These are phyloP conservation scores for Setaria viridis DNA, from an alignment of 202 grass and related monocot species.

Conservation along the genomic window DNA sequence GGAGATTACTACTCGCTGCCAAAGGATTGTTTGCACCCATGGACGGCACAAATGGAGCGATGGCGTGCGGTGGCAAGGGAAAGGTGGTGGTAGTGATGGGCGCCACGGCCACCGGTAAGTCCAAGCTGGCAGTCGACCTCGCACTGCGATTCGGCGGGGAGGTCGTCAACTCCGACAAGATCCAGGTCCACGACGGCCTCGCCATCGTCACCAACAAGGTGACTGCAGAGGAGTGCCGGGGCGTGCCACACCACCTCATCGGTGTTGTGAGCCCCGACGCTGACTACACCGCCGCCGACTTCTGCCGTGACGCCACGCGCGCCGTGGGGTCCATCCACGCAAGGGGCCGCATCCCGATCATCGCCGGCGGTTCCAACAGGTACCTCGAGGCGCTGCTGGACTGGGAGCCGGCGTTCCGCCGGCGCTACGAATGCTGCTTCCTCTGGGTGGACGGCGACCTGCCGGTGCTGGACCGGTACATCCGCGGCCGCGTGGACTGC, in stretches of 20 bases:
- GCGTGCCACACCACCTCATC: constrained; percentile 69
- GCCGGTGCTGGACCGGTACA: constrained; percentile 41
- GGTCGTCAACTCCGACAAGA: constrained; percentile 70
- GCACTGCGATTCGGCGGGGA: constrained; percentile 51
- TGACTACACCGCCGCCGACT: constrained; percentile 54
- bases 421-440: constrained; percentile 51
- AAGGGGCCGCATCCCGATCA: constrained; percentile 49
- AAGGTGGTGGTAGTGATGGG: constrained; percentile 71
- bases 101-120: constrained; percentile 73
- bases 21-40: neutral
- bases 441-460: constrained; percentile 60
- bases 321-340: constrained; percentile 32
- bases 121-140: constrained; percentile 61
- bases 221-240: constrained; percentile 40
- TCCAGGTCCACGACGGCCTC: constrained; percentile 66
- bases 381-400: constrained; percentile 61
- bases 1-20: no score
- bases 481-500: constrained; percentile 50
- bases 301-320: constrained; percentile 39
- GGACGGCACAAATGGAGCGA: neutral
- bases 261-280: constrained; percentile 46
- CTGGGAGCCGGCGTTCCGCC: constrained; percentile 16
- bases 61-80: neutral
- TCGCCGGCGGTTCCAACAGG: constrained; percentile 68
- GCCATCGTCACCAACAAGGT: constrained; percentile 64